Evolutionary conservation across 768 basidiomycete genomes (phyloP).

Genomic region (Trametes cubensis): DNA sequence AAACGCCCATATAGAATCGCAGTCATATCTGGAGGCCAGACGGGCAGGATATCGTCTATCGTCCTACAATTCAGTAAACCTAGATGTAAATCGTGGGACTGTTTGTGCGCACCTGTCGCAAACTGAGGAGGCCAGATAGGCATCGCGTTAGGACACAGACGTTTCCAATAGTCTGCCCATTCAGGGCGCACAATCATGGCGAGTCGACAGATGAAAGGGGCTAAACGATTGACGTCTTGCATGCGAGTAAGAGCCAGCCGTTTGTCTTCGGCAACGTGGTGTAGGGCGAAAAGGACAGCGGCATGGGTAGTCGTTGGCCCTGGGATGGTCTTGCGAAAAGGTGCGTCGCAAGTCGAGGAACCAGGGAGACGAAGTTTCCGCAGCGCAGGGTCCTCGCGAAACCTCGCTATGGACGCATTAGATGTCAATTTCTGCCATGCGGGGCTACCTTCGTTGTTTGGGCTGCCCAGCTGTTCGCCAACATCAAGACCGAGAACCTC

Average conservation of each 20-base stretch:
- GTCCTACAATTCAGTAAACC: not conserved
- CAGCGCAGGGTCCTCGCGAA: slow-evolving; percentile 64
- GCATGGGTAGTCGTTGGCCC: slow-evolving; percentile 52
- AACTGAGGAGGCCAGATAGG: slow-evolving; percentile 60
- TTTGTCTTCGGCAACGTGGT: slow-evolving; percentile 75
- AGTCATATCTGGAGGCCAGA: slow-evolving; percentile 78
- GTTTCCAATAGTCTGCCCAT: slow-evolving; percentile 94
- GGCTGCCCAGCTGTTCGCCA: not conserved
- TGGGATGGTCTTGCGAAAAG: not conserved
- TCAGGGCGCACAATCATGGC: slow-evolving; percentile 71
- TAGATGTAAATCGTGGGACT: not conserved
- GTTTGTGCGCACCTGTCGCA: slow-evolving; percentile 40
- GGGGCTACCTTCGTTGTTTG: slow-evolving; percentile 19
- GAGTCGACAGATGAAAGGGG: slow-evolving; percentile 63
- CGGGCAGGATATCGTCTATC: slow-evolving; percentile 54
- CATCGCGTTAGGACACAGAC: slow-evolving; percentile 67
- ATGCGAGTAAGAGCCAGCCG: slow-evolving; percentile 61
- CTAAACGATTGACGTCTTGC: slow-evolving; percentile 56
- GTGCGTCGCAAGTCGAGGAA: not conserved
- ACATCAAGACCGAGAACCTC: slow-evolving; percentile 44
- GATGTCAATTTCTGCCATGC: slow-evolving; percentile 54
- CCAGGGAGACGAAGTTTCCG: slow-evolving; percentile 45
- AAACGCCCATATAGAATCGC: slow-evolving; percentile 59
- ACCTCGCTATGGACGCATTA: slow-evolving; percentile 48
- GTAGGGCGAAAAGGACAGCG: slow-evolving; percentile 71